These are phyloP conservation scores for Trichosanthes truncata DNA, from an alignment of 306 rosid species.

Conservation along the genomic window DNA sequence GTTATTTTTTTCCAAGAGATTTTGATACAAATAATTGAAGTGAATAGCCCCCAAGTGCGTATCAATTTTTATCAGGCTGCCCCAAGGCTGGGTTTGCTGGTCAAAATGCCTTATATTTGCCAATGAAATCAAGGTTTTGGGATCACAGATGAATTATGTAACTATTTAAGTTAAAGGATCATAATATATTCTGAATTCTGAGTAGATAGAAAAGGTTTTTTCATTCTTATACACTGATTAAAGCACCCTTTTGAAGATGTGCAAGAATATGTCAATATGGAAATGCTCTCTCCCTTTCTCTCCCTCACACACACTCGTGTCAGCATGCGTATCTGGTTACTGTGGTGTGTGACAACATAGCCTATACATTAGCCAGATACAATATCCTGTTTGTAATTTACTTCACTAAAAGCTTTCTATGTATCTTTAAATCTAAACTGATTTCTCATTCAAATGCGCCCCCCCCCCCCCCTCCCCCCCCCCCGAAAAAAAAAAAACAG, in stretches of 20 bases:
- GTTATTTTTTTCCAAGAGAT: neutral
- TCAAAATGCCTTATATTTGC: neutral
- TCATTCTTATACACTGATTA: neutral
- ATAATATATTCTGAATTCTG: neutral
- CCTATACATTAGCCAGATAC: neutral
- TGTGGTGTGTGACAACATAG: neutral
- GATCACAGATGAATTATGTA: neutral
- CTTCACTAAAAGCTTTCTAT: conserved; percentile 2
- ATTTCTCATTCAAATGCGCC: neutral
- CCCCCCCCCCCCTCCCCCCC: neutral
- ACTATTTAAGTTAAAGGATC: neutral
- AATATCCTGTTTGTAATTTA: neutral
- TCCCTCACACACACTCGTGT: neutral
- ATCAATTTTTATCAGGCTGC: neutral
- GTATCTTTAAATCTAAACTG: neutral
- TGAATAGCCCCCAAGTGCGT: neutral
- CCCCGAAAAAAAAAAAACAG: conserved; percentile 31
- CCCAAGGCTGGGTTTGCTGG: neutral
- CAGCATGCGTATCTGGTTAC: neutral
- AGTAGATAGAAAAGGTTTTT: neutral
- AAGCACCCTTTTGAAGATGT: neutral
- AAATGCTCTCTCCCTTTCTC: neutral
- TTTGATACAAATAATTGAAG: neutral
- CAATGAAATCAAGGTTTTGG: neutral
- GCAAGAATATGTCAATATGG: neutral